Percentiles rank a stretch among this genome's conserved stretches.
phyloP scores from a whole-genome alignment of 495 filamentous ascomycete genomes.

The Cercophora samala region DNA sequence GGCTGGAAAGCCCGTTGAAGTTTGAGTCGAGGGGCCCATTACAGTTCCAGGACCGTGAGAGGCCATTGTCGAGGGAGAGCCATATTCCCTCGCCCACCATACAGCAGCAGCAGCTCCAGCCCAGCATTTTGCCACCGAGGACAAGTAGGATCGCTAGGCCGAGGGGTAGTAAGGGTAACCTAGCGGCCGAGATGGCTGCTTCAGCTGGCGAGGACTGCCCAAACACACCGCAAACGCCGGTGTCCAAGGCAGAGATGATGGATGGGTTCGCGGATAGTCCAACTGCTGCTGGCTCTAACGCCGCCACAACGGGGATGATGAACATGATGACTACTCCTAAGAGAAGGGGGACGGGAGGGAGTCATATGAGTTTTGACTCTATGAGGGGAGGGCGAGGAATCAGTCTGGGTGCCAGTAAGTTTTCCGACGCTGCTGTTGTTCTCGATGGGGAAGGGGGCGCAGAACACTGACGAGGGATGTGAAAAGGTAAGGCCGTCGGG shows the following conservation, averaged over 20 bases:
- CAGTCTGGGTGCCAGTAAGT: slow-evolving; percentile 33
- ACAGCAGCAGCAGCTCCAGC: not conserved
- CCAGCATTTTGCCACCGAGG: not conserved
- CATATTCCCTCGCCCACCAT: slow-evolving; percentile 10
- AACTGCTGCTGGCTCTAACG: not conserved
- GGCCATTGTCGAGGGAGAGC: slow-evolving; percentile 2
- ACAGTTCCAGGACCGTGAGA: not conserved
- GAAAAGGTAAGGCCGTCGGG: slow-evolving; percentile 22
- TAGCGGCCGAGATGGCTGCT: not conserved
- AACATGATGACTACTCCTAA: slow-evolving; percentile 9
- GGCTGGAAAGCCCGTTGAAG: not conserved
- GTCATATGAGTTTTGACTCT: slow-evolving; percentile 28
- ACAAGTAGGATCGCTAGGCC: not conserved
- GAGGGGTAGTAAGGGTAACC: not conserved
- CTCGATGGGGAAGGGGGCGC: not conserved
- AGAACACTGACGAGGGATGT: not conserved
- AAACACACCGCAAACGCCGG: not conserved
- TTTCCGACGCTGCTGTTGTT: slow-evolving; percentile 3
- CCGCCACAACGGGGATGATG: not conserved
- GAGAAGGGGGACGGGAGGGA: slow-evolving; percentile 21
- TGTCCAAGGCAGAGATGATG: not conserved
- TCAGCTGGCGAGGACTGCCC: not conserved
- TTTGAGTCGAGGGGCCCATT: not conserved
- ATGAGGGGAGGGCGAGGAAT: slow-evolving; percentile 35
- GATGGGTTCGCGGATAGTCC: not conserved